A percentile compares a stretch with the other conserved stretches of the same genome.
Evolutionary conservation across 306 rosid genomes (phyloP).

Genomic region (Argentina anserina): DNA sequence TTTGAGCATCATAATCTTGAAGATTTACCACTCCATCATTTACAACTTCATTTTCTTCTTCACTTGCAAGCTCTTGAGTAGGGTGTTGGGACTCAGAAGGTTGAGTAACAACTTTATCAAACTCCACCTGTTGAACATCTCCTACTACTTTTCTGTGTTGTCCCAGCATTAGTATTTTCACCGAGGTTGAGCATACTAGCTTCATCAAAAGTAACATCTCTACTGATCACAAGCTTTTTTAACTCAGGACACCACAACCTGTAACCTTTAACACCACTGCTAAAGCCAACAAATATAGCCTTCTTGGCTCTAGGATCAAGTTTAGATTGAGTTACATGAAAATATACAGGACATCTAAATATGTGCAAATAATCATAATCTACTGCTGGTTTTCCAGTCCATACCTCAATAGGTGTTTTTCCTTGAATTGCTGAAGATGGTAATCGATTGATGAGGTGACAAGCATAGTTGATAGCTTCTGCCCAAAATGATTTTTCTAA

Average conservation of each 20-base stretch:
- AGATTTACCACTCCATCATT: neutral
- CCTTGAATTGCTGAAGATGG: too few relatives aligned
- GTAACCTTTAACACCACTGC: neutral
- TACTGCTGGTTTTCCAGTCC: too few relatives aligned
- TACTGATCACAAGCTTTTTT: neutral
- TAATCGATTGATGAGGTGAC: too few relatives aligned
- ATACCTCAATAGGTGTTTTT: too few relatives aligned
- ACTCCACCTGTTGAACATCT: neutral
- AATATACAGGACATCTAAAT: too few relatives aligned
- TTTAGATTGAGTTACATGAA: too few relatives aligned
- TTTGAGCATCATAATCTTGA: too few relatives aligned
- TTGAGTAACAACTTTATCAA: neutral
- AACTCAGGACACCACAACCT: neutral
- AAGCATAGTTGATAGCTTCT: too few relatives aligned
- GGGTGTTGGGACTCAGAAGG: neutral
- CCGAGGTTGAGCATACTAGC: neutral
- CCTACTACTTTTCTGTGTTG: neutral
- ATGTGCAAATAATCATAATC: too few relatives aligned
- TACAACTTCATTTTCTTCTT: neutral
- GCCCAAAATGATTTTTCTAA: too few relatives aligned
- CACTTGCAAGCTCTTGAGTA: neutral
- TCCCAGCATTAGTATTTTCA: fast-evolving
- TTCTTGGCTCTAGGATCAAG: too few relatives aligned
- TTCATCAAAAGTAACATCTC: neutral
- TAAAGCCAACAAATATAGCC: neutral